Conservation (phyloP, 495 filamentous ascomycete species). For the Hypomontagnella submonticulosa region DNA sequence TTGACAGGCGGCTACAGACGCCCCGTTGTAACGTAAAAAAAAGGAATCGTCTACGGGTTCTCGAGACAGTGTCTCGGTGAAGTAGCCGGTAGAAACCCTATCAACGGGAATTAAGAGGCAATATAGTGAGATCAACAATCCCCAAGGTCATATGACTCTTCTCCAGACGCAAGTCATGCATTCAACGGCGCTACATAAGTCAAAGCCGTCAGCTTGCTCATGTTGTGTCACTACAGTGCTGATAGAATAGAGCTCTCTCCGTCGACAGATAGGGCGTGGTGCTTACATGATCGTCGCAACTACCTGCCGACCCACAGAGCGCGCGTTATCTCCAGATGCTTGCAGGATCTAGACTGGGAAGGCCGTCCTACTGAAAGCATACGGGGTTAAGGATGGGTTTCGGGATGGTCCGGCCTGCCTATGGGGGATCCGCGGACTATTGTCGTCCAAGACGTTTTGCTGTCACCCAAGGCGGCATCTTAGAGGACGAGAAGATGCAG, state of each 20-base stretch:
- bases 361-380: not conserved
- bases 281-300: conserved; percentile 4
- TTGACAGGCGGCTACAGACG: not conserved
- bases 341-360: conserved; percentile 10
- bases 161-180: conserved; percentile 28
- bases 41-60: not conserved
- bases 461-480: not conserved
- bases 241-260: not conserved
- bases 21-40: not conserved
- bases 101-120: conserved; percentile 7
- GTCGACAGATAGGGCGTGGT: conserved; percentile 3
- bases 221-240: conserved; percentile 29
- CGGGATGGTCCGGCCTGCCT: not conserved
- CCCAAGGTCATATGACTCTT: conserved; percentile 30
- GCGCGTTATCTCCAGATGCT: conserved; percentile 3
- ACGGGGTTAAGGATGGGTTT: not conserved
- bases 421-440: conserved; percentile 1
- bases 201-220: conserved; percentile 17
- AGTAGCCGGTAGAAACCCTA: not conserved
- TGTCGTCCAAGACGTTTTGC: not conserved
- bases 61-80: not conserved
- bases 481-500: not conserved
- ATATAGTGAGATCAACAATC: conserved; percentile 1
- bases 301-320: not conserved
- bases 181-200: not conserved